These are phyloP conservation scores for Penicillium griseofulvum DNA, from an alignment of 2,329 filamentous ascomycete species.

Conservation along the genomic window DNA sequence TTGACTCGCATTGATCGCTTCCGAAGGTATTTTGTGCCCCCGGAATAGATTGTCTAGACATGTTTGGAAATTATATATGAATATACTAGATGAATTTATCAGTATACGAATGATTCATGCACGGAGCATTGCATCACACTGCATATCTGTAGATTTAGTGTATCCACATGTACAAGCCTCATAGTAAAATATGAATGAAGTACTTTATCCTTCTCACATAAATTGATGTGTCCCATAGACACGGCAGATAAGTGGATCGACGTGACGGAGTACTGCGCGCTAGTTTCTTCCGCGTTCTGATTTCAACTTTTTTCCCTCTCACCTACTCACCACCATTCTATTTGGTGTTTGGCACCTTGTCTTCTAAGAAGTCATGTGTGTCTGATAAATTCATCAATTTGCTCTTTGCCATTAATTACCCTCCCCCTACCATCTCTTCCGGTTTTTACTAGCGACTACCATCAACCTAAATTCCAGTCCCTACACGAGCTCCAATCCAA, in stretches of 20 bases:
- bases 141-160: too few relatives aligned
- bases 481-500: not conserved
- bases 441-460: not conserved
- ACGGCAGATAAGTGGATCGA: slow-evolving; percentile 1
- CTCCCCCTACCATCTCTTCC: not conserved
- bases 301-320: not conserved
- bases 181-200: not conserved
- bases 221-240: not conserved
- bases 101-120: not conserved
- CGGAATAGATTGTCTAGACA: slow-evolving; percentile 22
- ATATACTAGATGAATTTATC: not conserved
- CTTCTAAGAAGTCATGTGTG: not conserved
- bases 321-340: not conserved
- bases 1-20: slow-evolving; percentile 50
- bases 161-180: too few relatives aligned
- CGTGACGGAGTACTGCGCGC: not conserved
- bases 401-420: not conserved
- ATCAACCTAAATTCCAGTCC: not conserved
- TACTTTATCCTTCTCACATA: not conserved
- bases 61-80: not conserved
- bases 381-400: not conserved
- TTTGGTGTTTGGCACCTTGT: not conserved
- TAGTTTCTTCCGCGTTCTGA: slow-evolving; percentile 3
- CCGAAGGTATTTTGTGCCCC: slow-evolving; percentile 42
- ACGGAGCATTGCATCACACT: not conserved